phyloP scores from a whole-genome alignment of 371 early-diverging fungal species.

The Phascolomyces articulosus region DNA sequence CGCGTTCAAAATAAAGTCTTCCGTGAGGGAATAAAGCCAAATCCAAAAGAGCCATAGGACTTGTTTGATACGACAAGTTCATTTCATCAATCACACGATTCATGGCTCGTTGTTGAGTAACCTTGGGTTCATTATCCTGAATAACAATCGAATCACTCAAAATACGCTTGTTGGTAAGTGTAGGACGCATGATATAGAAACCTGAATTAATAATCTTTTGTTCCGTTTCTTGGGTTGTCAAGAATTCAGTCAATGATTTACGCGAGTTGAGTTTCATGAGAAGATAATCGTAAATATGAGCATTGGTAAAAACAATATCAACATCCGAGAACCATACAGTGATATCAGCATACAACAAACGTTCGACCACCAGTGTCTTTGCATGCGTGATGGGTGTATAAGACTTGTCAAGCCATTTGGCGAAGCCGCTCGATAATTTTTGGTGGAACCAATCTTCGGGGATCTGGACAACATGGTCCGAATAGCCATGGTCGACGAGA shows the following conservation, averaged over 20 bases:
- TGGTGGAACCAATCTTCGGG: slow-evolving; percentile 41
- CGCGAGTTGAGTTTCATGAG: slow-evolving; percentile 35
- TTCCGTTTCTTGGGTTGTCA: slow-evolving; percentile 49
- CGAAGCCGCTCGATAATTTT: slow-evolving; percentile 28
- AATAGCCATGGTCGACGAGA: slow-evolving; percentile 26
- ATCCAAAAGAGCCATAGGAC: slow-evolving; percentile 40
- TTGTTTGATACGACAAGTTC: slow-evolving; percentile 46
- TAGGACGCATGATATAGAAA: slow-evolving; percentile 54
- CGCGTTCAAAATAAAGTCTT: slow-evolving; percentile 43
- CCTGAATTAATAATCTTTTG: slow-evolving; percentile 49
- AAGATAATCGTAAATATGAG: slow-evolving; percentile 43
- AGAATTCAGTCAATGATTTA: slow-evolving; percentile 31
- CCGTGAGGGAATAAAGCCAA: slow-evolving; percentile 49
- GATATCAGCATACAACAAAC: slow-evolving; percentile 34
- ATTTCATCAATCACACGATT: slow-evolving; percentile 45
- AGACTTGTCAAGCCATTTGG: slow-evolving; percentile 26
- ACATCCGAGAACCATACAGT: slow-evolving; percentile 59
- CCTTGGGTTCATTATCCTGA: slow-evolving; percentile 43
- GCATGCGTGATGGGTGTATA: slow-evolving; percentile 45
- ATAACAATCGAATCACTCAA: slow-evolving; percentile 45
- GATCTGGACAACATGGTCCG: slow-evolving; percentile 32
- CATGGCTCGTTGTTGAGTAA: slow-evolving; percentile 57
- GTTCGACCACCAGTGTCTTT: slow-evolving; percentile 42
- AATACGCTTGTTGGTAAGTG: slow-evolving; percentile 42
- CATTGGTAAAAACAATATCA: slow-evolving; percentile 50